Conservation (phyloP, 176 grass and related monocot species). For the Tillandsia fasciculata region DNA sequence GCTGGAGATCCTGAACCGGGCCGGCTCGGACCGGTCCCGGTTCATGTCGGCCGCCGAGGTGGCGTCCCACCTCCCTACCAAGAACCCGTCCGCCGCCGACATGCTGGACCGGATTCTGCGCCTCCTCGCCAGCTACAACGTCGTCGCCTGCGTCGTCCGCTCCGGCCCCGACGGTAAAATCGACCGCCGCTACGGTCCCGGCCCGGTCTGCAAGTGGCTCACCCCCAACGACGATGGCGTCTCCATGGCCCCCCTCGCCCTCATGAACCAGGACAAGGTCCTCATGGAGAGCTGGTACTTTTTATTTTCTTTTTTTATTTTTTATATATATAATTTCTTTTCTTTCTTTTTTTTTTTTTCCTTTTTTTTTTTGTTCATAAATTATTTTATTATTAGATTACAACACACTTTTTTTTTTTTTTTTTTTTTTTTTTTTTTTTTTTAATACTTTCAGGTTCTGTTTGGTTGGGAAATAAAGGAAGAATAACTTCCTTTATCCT, state of each 20-base stretch:
- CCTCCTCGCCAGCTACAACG: slow-evolving; percentile 59
- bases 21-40: slow-evolving; percentile 6
- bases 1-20: slow-evolving; percentile 45
- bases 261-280: slow-evolving; percentile 95
- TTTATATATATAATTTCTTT: no score
- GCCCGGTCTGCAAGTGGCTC: slow-evolving; percentile 74
- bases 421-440: no score
- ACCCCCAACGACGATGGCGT: slow-evolving; percentile 80
- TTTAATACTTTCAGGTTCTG: no score
- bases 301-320: not conserved
- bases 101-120: slow-evolving; percentile 94
- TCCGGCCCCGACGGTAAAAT: slow-evolving; percentile 37
- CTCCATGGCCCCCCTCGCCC: slow-evolving; percentile 75
- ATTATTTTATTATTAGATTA: no score
- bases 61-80: slow-evolving; percentile 38
- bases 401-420: no score
- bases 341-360: no score
- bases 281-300: slow-evolving; percentile 91
- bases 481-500: no score
- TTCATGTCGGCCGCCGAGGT: slow-evolving; percentile 41
- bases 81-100: slow-evolving; percentile 33
- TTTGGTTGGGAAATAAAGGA: no score
- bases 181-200: slow-evolving; percentile 26
- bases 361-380: not conserved
- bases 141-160: slow-evolving; percentile 43